Percentiles rank a stretch among this genome's conserved stretches.
Evolutionary conservation across 192 early-diverging fungal genomes (phyloP).

Genomic region (Coemansia sp.): DNA sequence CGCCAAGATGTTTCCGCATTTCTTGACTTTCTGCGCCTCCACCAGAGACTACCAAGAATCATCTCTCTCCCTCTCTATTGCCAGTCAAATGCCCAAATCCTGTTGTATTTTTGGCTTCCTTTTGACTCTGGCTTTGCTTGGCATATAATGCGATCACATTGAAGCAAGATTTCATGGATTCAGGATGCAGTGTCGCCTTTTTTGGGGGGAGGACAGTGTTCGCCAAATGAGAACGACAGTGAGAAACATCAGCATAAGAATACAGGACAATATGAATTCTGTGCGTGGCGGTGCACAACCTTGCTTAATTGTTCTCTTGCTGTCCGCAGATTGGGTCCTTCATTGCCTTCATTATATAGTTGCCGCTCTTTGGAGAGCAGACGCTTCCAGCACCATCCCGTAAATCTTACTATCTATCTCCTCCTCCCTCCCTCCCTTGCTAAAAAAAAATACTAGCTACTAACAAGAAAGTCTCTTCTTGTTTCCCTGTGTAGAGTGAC

Average conservation of each 20-base stretch:
- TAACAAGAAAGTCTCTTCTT: not conserved
- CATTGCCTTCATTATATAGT: not conserved
- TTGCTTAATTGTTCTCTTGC: not conserved
- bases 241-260: not conserved
- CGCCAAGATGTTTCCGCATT: not conserved
- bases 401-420: not conserved
- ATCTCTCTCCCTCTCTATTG: not conserved
- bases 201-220: not conserved
- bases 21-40: not conserved
- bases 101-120: not conserved
- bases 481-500: constrained; percentile 19
- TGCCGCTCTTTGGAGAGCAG: not conserved
- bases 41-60: not conserved
- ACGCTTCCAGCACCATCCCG: not conserved
- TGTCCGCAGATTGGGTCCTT: constrained; percentile 2
- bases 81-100: not conserved
- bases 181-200: not conserved
- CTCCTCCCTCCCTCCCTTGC: not conserved
- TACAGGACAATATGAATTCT: not conserved
- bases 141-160: not conserved
- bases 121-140: not conserved
- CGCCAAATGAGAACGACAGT: not conserved
- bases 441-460: not conserved
- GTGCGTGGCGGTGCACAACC: not conserved
- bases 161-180: not conserved